These are phyloP conservation scores for Aspergillus calidoustus DNA, from an alignment of 2,329 filamentous ascomycete genomes.

Conservation along the genomic window DNA sequence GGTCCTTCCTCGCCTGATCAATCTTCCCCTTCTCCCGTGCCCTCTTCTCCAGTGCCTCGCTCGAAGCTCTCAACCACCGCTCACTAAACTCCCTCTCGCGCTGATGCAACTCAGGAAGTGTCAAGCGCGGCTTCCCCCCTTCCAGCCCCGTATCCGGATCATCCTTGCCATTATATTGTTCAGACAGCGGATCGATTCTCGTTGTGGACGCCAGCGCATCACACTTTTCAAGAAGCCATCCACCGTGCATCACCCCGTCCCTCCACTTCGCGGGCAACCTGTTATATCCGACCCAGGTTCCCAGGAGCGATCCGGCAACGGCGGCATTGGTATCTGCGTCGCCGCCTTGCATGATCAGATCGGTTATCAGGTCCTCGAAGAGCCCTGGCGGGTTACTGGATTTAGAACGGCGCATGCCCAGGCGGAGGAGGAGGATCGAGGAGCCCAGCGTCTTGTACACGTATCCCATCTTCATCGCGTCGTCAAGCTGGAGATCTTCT, in stretches of 20 bases:
- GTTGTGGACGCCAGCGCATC: background rate
- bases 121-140: background rate
- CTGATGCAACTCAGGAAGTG: background rate
- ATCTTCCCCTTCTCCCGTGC: background rate
- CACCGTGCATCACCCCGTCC: background rate
- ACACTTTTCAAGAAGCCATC: constrained; percentile 1
- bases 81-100: constrained; percentile 1
- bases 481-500: background rate
- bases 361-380: background rate
- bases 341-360: background rate
- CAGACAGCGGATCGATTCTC: background rate
- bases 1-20: background rate
- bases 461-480: constrained; percentile 3
- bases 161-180: background rate
- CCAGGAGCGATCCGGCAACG: background rate
- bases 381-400: background rate
- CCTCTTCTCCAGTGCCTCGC: background rate
- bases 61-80: background rate
- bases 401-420: background rate
- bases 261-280: background rate
- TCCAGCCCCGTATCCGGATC: background rate
- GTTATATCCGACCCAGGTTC: background rate
- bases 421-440: background rate
- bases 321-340: constrained; percentile 8
- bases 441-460: constrained; percentile 4